Base-by-base conservation (phyloP, 2,329 filamentous ascomycete species). In the Neofusicoccum umdonicola region DNA sequence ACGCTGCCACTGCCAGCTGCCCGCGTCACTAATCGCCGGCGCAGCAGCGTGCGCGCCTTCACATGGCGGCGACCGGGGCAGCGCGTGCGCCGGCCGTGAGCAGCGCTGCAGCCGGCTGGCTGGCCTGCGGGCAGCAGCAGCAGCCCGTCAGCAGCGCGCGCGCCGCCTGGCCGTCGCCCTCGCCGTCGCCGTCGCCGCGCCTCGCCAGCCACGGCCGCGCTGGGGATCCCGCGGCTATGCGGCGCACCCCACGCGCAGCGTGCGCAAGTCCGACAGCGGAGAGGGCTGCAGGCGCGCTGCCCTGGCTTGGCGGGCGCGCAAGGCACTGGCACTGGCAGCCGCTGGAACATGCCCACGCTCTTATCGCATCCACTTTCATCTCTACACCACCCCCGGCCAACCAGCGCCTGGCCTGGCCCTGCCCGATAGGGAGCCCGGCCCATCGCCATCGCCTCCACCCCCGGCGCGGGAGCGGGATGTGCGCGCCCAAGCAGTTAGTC, bases 381-480 rank as follows among this genome's bases (percentile, higher is more conserved):
- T 35, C 39, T 39, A 50, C 47, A 62, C 58, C 58, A 62, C 58
- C 56, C 19, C 44, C 22, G 45, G 56, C 41, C 56, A 22, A 47
- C 37, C 56, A 47, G 56, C 56, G 34, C 58, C 41, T 51, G 45
- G 45, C 47, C 58, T 60, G 31, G 7, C 54, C 54, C 41, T 58
- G 54, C 54, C 54, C 54, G 54, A 58, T 58, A 58, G 22, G 54
- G 54, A 27, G 51, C 51, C 51, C 51, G 51, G 51, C 51, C 51
- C 35, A 54, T 35, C 54, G 54, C 41, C 15, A n/a, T 22, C 42
- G 41, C 57, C 57, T 50, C 35, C 58, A 62, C 58, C 58, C 58
- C 58, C 58, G 58, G 47, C 58, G 56, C 56, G 58, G 58, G 58
- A 62, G 47, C 56, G 56, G 56, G 56, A 60, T 60, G 56, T 22